A percentile compares a stretch with the other conserved stretches of the same genome.
Evolutionary conservation across 2,329 filamentous ascomycete species (phyloP).

Genomic region (Penicillium olsonii): DNA sequence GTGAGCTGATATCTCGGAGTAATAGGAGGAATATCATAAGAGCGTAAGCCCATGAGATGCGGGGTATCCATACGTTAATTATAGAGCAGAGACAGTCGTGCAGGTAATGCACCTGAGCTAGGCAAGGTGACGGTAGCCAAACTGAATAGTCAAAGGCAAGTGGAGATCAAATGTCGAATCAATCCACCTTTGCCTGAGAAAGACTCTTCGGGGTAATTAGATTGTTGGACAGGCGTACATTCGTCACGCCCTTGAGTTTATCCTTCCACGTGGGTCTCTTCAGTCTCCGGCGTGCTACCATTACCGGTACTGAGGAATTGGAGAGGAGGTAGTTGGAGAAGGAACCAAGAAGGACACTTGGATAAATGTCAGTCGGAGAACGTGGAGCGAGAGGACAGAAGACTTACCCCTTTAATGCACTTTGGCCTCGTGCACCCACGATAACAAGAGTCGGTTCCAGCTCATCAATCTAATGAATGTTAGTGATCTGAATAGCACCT

Average conservation of each 20-base stretch:
- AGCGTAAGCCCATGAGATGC: neutral
- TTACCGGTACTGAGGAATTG: slow-evolving; percentile 94
- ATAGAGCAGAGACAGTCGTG: neutral
- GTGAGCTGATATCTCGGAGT: neutral
- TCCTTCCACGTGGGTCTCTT: slow-evolving; percentile 78
- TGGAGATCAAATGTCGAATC: slow-evolving; percentile 7
- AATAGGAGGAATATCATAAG: neutral
- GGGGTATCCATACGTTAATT: slow-evolving; percentile 8
- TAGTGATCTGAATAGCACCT: slow-evolving; percentile 1
- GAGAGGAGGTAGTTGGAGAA: slow-evolving; percentile 98
- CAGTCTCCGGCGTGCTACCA: slow-evolving; percentile 91
- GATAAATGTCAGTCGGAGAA: slow-evolving; percentile 6
- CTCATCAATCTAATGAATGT: slow-evolving; percentile 70
- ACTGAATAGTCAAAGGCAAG: slow-evolving; percentile 4
- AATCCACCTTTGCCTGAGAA: slow-evolving; percentile 75
- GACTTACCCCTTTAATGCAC: slow-evolving; percentile 84
- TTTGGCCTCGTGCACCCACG: slow-evolving; percentile 85
- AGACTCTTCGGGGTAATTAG: slow-evolving; percentile 70
- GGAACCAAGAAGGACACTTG: slow-evolving; percentile 85
- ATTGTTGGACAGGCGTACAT: slow-evolving; percentile 77
- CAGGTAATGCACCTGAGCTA: neutral
- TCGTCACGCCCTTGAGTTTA: slow-evolving; percentile 57
- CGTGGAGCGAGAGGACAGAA: neutral
- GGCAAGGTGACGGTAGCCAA: slow-evolving; percentile 1
- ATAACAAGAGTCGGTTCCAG: slow-evolving; percentile 90